These are phyloP conservation scores for Neurospora sp. DNA, from an alignment of 495 filamentous ascomycete genomes.

Conservation along the genomic window DNA sequence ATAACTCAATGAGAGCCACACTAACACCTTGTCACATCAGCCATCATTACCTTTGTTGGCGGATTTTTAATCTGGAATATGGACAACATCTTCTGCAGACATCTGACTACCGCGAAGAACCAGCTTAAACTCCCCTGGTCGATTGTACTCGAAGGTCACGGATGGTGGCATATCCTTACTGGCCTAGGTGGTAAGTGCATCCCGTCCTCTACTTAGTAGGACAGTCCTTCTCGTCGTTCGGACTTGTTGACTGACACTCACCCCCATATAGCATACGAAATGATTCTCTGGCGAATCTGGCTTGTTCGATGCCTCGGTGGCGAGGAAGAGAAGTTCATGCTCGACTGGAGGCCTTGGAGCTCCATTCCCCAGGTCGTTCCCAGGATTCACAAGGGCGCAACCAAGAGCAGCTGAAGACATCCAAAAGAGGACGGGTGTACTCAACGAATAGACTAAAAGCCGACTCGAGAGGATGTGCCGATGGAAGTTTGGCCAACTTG, in stretches of 20 bases:
- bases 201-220: not conserved
- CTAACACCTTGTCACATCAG: constrained; percentile 14
- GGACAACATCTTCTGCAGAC: constrained; percentile 71
- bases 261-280: constrained; percentile 52
- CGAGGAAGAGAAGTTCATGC: constrained; percentile 61
- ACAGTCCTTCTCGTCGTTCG: not conserved
- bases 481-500: not conserved
- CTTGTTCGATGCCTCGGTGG: constrained; percentile 70
- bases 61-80: constrained; percentile 84
- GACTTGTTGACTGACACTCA: constrained; percentile 31
- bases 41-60: constrained; percentile 65
- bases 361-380: constrained; percentile 54
- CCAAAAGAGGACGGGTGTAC: not conserved
- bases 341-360: constrained; percentile 57
- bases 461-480: not conserved
- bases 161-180: constrained; percentile 77
- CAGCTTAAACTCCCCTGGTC: constrained; percentile 81
- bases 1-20: not conserved
- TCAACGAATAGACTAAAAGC: not conserved
- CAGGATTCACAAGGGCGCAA: constrained; percentile 1
- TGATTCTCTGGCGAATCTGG: constrained; percentile 83
- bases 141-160: constrained; percentile 81
- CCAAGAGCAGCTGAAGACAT: not conserved
- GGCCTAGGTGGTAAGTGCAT: constrained; percentile 16
- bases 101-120: constrained; percentile 60